phyloP scores from a whole-genome alignment of 306 rosid genomes.

The Castanopsis chinensis region DNA sequence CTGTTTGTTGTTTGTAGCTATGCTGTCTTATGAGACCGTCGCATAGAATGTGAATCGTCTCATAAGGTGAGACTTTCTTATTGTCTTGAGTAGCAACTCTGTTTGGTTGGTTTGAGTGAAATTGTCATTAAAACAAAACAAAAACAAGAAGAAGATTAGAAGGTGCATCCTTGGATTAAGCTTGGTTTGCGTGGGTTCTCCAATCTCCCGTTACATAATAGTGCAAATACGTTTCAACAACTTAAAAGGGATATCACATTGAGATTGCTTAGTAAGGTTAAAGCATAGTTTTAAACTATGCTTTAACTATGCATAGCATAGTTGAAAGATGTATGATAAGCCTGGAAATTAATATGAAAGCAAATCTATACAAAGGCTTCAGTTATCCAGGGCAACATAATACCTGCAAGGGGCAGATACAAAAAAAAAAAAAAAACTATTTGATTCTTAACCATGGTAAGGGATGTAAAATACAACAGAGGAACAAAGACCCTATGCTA shows the following conservation, averaged over 20 bases:
- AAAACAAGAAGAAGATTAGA: too few relatives aligned
- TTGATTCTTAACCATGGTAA: conserved; percentile 35
- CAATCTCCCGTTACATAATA: too few relatives aligned
- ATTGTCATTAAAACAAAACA: too few relatives aligned
- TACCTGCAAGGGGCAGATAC: conserved; percentile 41
- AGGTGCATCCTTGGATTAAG: too few relatives aligned
- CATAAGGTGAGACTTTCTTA: too few relatives aligned
- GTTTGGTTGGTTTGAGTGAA: too few relatives aligned
- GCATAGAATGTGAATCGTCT: too few relatives aligned
- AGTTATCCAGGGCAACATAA: conserved; percentile 16
- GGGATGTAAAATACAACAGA: conserved; percentile 35
- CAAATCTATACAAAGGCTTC: conserved; percentile 37
- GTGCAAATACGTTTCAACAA: not conserved
- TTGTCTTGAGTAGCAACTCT: too few relatives aligned
- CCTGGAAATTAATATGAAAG: conserved; percentile 16
- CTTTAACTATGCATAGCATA: not conserved
- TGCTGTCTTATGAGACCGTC: too few relatives aligned
- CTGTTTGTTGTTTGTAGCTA: too few relatives aligned
- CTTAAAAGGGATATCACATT: not conserved
- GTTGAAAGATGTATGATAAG: not conserved
- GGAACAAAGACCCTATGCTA: conserved; percentile 38
- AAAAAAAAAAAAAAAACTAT: conserved; percentile 5
- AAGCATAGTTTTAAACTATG: not conserved
- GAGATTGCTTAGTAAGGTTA: not conserved
- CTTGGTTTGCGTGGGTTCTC: too few relatives aligned